Percentiles rank a stretch among this genome's conserved stretches.
phyloP scores from a whole-genome alignment of 352 stramenopile genomes.

The Ophiocytium majus region DNA sequence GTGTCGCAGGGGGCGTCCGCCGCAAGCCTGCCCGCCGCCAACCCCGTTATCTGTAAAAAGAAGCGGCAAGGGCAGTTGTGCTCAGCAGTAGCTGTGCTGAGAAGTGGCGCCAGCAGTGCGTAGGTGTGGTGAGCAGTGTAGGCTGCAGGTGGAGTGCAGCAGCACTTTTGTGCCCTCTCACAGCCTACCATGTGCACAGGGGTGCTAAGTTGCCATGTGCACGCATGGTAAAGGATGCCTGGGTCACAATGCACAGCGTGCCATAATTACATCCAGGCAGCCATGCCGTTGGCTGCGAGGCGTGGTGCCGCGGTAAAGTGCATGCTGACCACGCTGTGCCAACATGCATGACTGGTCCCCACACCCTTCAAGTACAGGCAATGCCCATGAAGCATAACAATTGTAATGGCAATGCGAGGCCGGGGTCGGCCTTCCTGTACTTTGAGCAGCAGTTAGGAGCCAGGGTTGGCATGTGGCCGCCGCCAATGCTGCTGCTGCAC shows the following conservation, averaged over 20 bases:
- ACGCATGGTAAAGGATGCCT: neutral
- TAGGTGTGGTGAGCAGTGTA: neutral
- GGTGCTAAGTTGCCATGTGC: no score
- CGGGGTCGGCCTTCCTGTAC: no score
- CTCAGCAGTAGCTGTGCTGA: neutral
- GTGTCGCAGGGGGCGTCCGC: constrained; percentile 67
- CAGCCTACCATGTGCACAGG: no score
- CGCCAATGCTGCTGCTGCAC: constrained; percentile 11
- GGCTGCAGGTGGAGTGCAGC: neutral
- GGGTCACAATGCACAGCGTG: no score
- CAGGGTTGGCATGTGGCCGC: no score
- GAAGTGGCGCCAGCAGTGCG: neutral
- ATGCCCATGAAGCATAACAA: neutral
- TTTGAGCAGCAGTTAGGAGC: neutral
- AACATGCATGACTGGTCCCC: neutral
- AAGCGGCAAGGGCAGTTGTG: neutral
- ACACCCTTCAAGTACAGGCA: constrained; percentile 24
- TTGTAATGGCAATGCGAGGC: neutral
- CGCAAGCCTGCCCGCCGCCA: constrained; percentile 56
- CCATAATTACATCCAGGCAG: no score
- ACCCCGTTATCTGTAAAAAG: constrained; percentile 33
- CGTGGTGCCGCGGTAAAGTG: no score
- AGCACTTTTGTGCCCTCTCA: no score
- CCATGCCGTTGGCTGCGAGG: no score
- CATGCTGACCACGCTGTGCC: neutral